Percentiles rank a stretch among this genome's conserved stretches.
Conservation (phyloP, 2,329 filamentous ascomycete species). For the Ambrosiella xylebori region DNA sequence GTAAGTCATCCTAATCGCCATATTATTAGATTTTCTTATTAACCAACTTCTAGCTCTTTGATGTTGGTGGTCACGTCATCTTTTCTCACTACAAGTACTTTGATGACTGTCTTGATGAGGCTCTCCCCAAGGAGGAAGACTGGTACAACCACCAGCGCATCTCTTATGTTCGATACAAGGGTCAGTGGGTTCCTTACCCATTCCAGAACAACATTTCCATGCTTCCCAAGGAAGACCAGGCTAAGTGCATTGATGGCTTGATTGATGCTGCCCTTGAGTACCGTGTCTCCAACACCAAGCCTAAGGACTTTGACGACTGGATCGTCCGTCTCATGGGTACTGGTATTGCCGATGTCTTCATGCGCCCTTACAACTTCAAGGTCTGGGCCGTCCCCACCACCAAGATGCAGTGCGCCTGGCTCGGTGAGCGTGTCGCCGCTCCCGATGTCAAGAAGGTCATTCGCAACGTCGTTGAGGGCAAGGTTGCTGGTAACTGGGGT, state of each 20-base stretch:
- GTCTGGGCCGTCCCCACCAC: slow-evolving; percentile 97
- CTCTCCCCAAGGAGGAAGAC: slow-evolving; percentile 79
- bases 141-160: slow-evolving; percentile 98
- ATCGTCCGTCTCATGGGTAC: slow-evolving; percentile 81
- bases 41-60: slow-evolving; percentile 55
- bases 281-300: slow-evolving; percentile 77
- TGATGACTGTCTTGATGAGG: slow-evolving; percentile 95
- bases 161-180: slow-evolving; percentile 96
- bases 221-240: slow-evolving; percentile 93
- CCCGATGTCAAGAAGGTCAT: slow-evolving; percentile 89
- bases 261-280: slow-evolving; percentile 78
- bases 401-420: slow-evolving; percentile 99
- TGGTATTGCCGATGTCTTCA: slow-evolving; percentile 88
- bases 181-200: slow-evolving; percentile 92
- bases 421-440: slow-evolving; percentile 93
- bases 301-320: slow-evolving; percentile 96
- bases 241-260: slow-evolving; percentile 82
- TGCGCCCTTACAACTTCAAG: slow-evolving; percentile 99
- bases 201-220: slow-evolving; percentile 99
- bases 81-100: slow-evolving; percentile 99
- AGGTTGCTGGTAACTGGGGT: slow-evolving; percentile 93
- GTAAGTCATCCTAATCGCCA: slow-evolving; percentile 40
- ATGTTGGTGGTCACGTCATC: slow-evolving; percentile 95
- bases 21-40: neutral
- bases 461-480: slow-evolving; percentile 87